Conservation (phyloP, 1,284 basidiomycete species). For the Sporisorium sorghi region DNA sequence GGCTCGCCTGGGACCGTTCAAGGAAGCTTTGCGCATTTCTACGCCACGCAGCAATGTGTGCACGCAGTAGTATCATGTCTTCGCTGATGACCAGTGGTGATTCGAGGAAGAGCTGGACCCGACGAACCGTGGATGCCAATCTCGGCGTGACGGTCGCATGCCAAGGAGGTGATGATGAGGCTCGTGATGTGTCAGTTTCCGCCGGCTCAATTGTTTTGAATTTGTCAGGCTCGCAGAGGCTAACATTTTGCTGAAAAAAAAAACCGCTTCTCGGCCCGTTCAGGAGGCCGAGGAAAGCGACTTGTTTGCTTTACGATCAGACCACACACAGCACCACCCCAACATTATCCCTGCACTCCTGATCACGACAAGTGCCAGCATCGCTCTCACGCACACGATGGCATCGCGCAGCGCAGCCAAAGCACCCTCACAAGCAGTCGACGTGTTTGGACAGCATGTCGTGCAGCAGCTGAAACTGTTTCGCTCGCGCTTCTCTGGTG, state of each 20-base stretch:
- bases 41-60: not conserved
- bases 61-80: not conserved
- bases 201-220: not conserved
- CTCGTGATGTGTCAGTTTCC: constrained; percentile 6
- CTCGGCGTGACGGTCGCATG: constrained; percentile 1
- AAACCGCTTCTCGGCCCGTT: not conserved
- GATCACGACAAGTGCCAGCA: no score
- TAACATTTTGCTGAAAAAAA: no score
- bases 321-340: not conserved
- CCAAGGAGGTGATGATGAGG: constrained; percentile 1
- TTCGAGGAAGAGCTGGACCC: not conserved
- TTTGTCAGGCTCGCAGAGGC: no score
- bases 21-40: not conserved
- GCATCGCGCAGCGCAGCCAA: not conserved
- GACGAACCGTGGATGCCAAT: not conserved
- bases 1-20: not conserved
- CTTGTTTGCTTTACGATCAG: not conserved
- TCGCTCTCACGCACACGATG: not conserved
- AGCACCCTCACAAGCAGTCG: constrained; percentile 16
- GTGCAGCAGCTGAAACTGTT: constrained; percentile 17
- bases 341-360: not conserved
- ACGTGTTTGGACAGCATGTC: constrained; percentile 39
- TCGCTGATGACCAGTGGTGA: not conserved
- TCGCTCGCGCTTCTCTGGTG: constrained; percentile 9
- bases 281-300: constrained; percentile 2